Base-by-base conservation (phyloP, 1,284 basidiomycete species). In the Baeospora myosura region DNA sequence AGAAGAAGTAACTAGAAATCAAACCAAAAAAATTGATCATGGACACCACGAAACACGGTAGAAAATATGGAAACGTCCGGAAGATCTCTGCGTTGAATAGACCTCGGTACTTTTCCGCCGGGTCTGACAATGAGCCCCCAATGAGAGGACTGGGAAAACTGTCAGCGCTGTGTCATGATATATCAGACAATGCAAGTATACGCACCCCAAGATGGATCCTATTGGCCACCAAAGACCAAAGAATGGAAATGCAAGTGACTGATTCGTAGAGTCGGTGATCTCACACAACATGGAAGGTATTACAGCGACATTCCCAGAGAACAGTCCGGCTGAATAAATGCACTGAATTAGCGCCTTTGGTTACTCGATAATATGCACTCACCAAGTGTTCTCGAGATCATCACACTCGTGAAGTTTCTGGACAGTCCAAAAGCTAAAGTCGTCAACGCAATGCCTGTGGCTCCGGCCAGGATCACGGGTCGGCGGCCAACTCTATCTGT, bases 201-300 rank as follows among this genome's bases (percentile, higher is more conserved):
- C 66, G 11, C 49, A 78, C 77, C 80, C 80, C 20, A 81, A 60
- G 44, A 82, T 74, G 3, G 69, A 60, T 22, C 80, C 81, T 2
- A 81, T 49, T 4, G 79, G 78, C 73, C 74, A 84, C 36, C 69
- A 72, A 5, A 83, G 53, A 10, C 74, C 73, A 43, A 76, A 81
- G 11, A 85, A 65, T 3, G 82, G 76, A 48, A 78, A 78, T 1
- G 75, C 76, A 38, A 66, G 51, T 1, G 72, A 69, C 52, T 79
- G 73, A 47, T 82, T 81, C 3, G 69, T 71, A 2, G 66, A 58
- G 51, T 81, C 74, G 3, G 76, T 81, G 22, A 82, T 67, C 54
- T 82, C 78, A 8, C 74, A 71, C 4, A 80, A 56, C 10, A 75
- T 65, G 0, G 73, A 73, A 31, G 77, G 74, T 30, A 78, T 68